Base-by-base conservation (phyloP, 1,139 yeast species). In the Pichia sp. region DNA sequence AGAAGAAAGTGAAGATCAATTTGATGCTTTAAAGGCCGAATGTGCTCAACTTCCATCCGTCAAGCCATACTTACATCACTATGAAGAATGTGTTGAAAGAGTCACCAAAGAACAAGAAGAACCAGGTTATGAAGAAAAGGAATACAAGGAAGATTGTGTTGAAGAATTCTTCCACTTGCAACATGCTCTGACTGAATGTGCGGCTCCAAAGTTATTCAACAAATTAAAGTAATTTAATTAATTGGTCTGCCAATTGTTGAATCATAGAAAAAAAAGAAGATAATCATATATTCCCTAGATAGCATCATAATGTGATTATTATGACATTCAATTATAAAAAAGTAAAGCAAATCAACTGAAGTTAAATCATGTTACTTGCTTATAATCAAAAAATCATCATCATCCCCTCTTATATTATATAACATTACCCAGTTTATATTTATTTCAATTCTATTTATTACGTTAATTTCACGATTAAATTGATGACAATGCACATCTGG, bases 151-250 rank as follows among this genome's bases (percentile, higher is more conserved):
- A 72, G 95, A 90, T 70, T 92, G 98, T 74, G 83, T 90, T 53
- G 97, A 92, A 70, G 98, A 92, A 71, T 92, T 84, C 71, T 90
- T 90, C 90, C 97, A 92, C 71, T 76, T 88, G 65, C 86, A 86
- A 67, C 97, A 92, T 69, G 87, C 95, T 73, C 63, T 90, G 62
- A 87, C 86, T 68, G 92, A 85, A 65, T 82, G 95, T 73, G 88
- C 86, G 62, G 92, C 96, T 51, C 95, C 95, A 68, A 82, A 81
- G 67, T 75, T 90, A 65, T 88, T 92, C 73, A 71, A 79, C 72
- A 83, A 82, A 68, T 80, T 88, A 71, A 86, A 85, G 69, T 88
- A 81, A 68, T 39, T 39, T n/a, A 27, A 27, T 23, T 16, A 9
- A 8, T 16, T 16, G 23, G 23, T 16, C 23, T 16, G 23, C 23